Percentiles rank a stretch among this genome's conserved stretches.
These are phyloP conservation scores for Boletellus sp. DNA, from an alignment of 768 basidiomycete species.

Conservation along the genomic window DNA sequence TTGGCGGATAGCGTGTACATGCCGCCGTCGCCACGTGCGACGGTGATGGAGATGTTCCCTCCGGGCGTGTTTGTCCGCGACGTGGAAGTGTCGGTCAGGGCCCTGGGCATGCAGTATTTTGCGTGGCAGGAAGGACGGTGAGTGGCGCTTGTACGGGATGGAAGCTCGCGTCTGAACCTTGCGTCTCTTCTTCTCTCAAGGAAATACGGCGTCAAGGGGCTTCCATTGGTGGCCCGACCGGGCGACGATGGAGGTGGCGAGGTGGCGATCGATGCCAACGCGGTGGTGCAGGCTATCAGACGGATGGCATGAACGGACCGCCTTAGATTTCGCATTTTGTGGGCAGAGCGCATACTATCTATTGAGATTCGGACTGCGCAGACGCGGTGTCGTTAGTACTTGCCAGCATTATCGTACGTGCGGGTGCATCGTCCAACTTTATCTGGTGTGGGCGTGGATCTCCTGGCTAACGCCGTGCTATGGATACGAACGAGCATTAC, in stretches of 20 bases:
- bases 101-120: constrained; percentile 53
- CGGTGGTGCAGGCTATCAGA: constrained; percentile 39
- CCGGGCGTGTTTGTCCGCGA: constrained; percentile 62
- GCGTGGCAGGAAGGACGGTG: constrained; percentile 51
- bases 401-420: no score
- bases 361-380: no score
- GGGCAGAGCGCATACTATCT: no score
- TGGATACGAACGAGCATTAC: no score
- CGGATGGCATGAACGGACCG: constrained; percentile 3
- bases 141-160: constrained; percentile 6
- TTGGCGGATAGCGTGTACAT: constrained; percentile 71
- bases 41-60: constrained; percentile 77
- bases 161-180: background rate
- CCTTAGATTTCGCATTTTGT: background rate
- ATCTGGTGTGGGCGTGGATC: no score
- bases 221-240: constrained; percentile 34
- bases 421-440: no score
- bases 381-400: no score
- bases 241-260: constrained; percentile 17
- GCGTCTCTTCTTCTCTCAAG: constrained; percentile 24
- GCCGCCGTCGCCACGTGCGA: constrained; percentile 54
- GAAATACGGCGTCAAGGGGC: constrained; percentile 30
- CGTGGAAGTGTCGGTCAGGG: constrained; percentile 51
- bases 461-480: no score
- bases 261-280: constrained; percentile 39